These are phyloP conservation scores for Mesembryanthemum crystallinum DNA, from an alignment of 148 eudicot species.

Conservation along the genomic window DNA sequence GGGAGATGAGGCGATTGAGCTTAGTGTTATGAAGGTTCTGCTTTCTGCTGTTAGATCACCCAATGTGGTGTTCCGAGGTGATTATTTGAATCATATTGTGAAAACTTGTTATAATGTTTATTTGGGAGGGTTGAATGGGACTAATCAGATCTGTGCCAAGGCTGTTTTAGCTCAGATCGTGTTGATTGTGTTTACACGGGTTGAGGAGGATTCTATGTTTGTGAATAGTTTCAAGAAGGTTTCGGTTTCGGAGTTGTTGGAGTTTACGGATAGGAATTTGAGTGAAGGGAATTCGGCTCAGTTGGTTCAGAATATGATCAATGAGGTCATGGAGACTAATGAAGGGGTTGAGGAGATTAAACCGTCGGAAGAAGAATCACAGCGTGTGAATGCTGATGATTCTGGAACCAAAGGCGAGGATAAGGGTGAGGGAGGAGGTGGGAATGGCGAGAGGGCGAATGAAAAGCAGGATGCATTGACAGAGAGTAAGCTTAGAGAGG, in stretches of 20 bases:
- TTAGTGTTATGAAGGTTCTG: constrained; percentile 56
- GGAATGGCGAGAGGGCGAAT: constrained; percentile 26
- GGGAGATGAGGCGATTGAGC: constrained; percentile 66
- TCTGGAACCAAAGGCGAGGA: constrained; percentile 19
- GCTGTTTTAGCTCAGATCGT: constrained; percentile 89
- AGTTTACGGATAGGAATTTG: constrained; percentile 81
- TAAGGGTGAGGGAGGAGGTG: constrained; percentile 28
- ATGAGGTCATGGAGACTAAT: constrained; percentile 61
- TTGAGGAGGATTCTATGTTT: constrained; percentile 55
- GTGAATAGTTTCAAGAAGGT: constrained; percentile 42
- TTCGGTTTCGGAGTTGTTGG: constrained; percentile 66
- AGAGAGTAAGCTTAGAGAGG: constrained; percentile 69
- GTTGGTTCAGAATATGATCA: constrained; percentile 65
- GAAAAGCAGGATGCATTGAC: constrained; percentile 25
- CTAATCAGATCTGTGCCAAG: constrained; percentile 97
- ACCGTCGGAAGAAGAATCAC: neutral
- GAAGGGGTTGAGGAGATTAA: constrained; percentile 32
- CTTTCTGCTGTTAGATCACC: constrained; percentile 72
- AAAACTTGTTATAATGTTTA: constrained; percentile 86
- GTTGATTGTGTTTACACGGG: constrained; percentile 65
- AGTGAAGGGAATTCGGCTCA: constrained; percentile 88
- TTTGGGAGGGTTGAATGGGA: constrained; percentile 71
- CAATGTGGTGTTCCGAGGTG: constrained; percentile 53
- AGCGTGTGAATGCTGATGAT: constrained; percentile 22
- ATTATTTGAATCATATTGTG: constrained; percentile 63